phyloP scores from a whole-genome alignment of 106 monocot species.

The Dioscorea dumetorum region DNA sequence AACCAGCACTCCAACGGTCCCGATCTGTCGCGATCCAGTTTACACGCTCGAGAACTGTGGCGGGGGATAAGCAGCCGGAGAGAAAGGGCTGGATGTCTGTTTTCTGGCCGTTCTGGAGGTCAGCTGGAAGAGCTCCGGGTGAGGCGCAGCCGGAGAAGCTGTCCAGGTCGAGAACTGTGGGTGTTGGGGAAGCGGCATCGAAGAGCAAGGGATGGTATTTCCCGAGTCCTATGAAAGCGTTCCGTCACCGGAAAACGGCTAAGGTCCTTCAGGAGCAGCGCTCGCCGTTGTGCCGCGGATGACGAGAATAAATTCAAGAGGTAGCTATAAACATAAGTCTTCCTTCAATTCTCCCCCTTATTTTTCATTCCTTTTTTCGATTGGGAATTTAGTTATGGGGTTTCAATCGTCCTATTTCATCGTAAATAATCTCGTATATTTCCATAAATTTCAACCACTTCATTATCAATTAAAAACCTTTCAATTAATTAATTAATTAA shows the following conservation, averaged over 20 bases:
- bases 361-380: neutral
- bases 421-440: no score
- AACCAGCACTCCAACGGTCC: constrained; percentile 50
- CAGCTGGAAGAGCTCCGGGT: no score
- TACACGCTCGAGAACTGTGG: neutral
- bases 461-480: no score
- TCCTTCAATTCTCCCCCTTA: neutral
- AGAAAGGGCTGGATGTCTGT: no score
- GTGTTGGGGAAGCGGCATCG: neutral
- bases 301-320: neutral
- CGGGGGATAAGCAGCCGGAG: neutral
- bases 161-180: neutral
- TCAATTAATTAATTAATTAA: no score
- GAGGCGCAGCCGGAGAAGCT: neutral
- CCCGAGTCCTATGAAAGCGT: constrained; percentile 25
- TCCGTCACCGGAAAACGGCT: constrained; percentile 10
- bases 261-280: neutral
- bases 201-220: constrained; percentile 24
- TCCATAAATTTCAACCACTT: no score
- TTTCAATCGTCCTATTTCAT: no score
- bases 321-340: neutral
- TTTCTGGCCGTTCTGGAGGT: no score
- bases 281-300: constrained; percentile 1
- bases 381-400: no score
- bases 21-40: constrained; percentile 41